Percentiles rank a stretch among this genome's conserved stretches.
phyloP scores from a whole-genome alignment of 75 land plant species.

The Chamaecyparis obtusa region DNA sequence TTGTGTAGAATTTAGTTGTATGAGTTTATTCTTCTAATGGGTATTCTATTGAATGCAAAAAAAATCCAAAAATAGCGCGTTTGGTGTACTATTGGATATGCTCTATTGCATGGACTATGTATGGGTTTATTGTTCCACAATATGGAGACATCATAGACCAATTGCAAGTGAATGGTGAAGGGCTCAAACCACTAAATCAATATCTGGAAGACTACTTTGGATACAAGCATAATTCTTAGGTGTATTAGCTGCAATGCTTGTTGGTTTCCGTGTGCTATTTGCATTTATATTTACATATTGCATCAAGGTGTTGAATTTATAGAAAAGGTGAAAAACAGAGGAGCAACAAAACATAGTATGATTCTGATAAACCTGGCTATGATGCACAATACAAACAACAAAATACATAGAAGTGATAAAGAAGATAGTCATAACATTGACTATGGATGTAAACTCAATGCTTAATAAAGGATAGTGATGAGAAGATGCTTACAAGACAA shows the following conservation, averaged over 20 bases:
- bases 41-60: constrained; percentile 41
- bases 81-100: constrained; percentile 96
- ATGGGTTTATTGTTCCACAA: constrained; percentile 76
- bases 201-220: constrained; percentile 63
- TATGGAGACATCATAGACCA: constrained; percentile 54
- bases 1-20: neutral
- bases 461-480: too few relatives aligned
- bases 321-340: too few relatives aligned
- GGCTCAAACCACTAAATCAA: constrained; percentile 22
- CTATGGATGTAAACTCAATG: too few relatives aligned
- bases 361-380: too few relatives aligned
- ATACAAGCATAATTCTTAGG: constrained; percentile 55
- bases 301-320: too few relatives aligned
- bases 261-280: constrained; percentile 69
- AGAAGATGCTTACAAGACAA: too few relatives aligned
- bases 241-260: constrained; percentile 55
- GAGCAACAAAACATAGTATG: too few relatives aligned
- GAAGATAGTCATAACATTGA: too few relatives aligned
- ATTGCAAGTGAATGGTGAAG: constrained; percentile 39
- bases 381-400: too few relatives aligned
- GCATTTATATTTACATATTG: constrained; percentile 68
- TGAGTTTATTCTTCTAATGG: too few relatives aligned
- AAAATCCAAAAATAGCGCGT: constrained; percentile 97
- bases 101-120: constrained; percentile 88
- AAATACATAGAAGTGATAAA: too few relatives aligned